These are phyloP conservation scores for Huntiella savannae DNA, from an alignment of 2,329 filamentous ascomycete genomes.

Conservation along the genomic window DNA sequence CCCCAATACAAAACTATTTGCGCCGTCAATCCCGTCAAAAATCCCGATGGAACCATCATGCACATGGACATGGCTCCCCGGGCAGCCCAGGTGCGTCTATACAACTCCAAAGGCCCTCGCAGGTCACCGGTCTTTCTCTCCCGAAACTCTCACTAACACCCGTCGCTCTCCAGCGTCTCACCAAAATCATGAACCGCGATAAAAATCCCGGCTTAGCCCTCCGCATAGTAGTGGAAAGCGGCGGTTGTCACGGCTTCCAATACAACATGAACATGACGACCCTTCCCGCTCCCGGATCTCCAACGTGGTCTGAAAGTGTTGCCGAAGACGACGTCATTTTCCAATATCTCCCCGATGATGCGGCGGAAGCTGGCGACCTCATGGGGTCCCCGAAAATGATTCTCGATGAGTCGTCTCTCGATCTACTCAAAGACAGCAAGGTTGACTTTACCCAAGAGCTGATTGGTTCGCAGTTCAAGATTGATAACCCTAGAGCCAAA, in stretches of 20 bases:
- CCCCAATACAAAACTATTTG: conserved; percentile 26
- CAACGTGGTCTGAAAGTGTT: conserved; percentile 20
- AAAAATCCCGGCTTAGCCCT: conserved; percentile 63
- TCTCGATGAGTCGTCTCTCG: conserved; percentile 71
- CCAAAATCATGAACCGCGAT: conserved; percentile 55
- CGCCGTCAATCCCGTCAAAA: conserved; percentile 52
- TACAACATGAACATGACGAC: conserved; percentile 79
- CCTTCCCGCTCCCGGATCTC: conserved; percentile 25
- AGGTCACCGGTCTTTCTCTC: neutral
- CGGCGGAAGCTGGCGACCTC: conserved; percentile 17
- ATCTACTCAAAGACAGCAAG: conserved; percentile 80
- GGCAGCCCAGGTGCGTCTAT: conserved; percentile 48
- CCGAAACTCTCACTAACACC: neutral
- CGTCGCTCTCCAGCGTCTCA: conserved; percentile 37
- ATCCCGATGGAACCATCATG: conserved; percentile 75
- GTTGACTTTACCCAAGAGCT: conserved; percentile 93
- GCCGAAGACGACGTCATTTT: conserved; percentile 78
- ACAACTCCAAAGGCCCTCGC: neutral
- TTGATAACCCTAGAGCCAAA: conserved; percentile 76
- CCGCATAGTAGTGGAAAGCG: conserved; percentile 81
- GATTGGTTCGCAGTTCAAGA: conserved; percentile 77
- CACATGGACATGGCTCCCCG: conserved; percentile 64
- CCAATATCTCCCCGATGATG: conserved; percentile 39
- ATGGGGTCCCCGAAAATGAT: conserved; percentile 52
- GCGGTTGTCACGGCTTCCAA: conserved; percentile 95